Evolutionary conservation across 179 eudicot genomes (phyloP).

Genomic region (Beta lomatogona): DNA sequence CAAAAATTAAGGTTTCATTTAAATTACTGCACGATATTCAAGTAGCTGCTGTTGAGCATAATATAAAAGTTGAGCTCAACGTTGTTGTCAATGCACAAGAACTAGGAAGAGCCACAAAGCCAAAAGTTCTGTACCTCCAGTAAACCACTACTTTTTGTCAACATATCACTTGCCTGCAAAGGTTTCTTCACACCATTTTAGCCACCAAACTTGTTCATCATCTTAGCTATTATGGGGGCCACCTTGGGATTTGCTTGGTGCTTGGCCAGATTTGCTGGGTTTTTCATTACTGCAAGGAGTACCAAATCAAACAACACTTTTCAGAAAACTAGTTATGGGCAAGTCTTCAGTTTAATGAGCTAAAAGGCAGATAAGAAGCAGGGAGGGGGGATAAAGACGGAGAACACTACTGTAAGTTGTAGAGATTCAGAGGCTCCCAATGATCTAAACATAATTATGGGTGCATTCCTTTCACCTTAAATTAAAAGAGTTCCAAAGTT

Average conservation of each 20-base stretch:
- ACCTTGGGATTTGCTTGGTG: slow-evolving; percentile 98
- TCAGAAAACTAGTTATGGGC: background rate
- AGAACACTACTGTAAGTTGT: no score
- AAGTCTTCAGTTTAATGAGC: background rate
- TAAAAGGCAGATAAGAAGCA: background rate
- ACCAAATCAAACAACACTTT: background rate
- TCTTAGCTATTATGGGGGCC: slow-evolving; percentile 87
- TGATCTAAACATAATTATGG: background rate
- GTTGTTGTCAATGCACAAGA: background rate
- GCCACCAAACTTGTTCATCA: slow-evolving; percentile 96
- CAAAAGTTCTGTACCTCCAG: slow-evolving; percentile 8
- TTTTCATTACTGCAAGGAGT: slow-evolving; percentile 73
- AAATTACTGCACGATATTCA: background rate
- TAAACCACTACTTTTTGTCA: background rate
- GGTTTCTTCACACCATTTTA: background rate
- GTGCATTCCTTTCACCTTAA: background rate
- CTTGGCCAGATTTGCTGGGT: slow-evolving; percentile 92
- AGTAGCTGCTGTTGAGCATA: background rate
- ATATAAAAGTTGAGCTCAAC: background rate
- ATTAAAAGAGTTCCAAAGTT: background rate
- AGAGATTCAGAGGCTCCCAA: background rate
- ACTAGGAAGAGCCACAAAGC: slow-evolving; percentile 10
- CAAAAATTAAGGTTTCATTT: background rate
- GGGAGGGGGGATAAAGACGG: background rate
- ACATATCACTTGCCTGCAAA: background rate